Evolutionary conservation across 768 basidiomycete species (phyloP).

Genomic region (Russula dissimulans): DNA sequence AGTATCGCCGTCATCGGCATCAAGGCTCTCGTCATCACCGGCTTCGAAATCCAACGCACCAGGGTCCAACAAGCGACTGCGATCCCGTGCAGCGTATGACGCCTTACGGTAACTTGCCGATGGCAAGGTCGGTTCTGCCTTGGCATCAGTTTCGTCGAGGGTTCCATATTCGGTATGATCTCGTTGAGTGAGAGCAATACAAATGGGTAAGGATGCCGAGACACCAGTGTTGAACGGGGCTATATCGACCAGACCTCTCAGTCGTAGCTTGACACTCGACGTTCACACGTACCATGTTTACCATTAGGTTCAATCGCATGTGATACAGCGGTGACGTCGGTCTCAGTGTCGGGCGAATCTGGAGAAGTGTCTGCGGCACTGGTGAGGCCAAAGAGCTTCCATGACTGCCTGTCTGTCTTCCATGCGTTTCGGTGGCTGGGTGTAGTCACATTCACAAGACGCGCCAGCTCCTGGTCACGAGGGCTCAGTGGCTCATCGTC

Average conservation of each 20-base stretch:
- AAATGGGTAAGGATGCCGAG: conserved; percentile 53
- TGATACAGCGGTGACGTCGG: conserved; percentile 15
- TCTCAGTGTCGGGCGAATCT: conserved; percentile 26
- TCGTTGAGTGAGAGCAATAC: conserved; percentile 36
- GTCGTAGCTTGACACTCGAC: not conserved
- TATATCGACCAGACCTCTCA: not conserved
- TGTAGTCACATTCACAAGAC: conserved; percentile 57
- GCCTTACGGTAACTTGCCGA: conserved; percentile 37
- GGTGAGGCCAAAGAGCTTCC: conserved; percentile 45
- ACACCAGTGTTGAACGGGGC: conserved; percentile 21
- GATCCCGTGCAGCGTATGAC: conserved; percentile 62
- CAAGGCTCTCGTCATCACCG: conserved; percentile 36
- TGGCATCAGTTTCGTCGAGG: not conserved
- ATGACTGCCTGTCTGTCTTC: conserved; percentile 53
- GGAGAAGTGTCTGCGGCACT: conserved; percentile 22
- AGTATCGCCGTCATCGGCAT: conserved; percentile 23
- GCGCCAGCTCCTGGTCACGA: conserved; percentile 45
- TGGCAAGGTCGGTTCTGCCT: conserved; percentile 24
- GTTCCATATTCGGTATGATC: not conserved
- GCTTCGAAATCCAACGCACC: conserved; percentile 54
- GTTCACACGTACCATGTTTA: not conserved
- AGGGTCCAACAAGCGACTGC: conserved; percentile 53
- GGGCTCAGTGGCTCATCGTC: conserved; percentile 24
- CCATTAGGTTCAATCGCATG: conserved; percentile 22
- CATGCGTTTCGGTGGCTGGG: conserved; percentile 68